These are phyloP conservation scores for Orbilia ellipsospora DNA, from an alignment of 2,329 filamentous ascomycete species.

Conservation along the genomic window DNA sequence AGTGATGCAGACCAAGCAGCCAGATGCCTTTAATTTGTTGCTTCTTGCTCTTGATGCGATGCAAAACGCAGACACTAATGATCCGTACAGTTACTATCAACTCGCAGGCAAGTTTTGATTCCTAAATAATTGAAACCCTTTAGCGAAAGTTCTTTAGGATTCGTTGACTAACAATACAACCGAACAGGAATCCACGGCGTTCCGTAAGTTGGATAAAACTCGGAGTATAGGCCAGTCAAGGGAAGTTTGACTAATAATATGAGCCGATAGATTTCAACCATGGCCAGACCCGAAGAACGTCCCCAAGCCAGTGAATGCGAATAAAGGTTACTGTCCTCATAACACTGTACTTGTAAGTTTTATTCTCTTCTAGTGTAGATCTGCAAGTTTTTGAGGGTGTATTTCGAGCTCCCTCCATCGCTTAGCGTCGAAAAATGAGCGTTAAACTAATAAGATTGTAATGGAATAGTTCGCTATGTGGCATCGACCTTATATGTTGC, in stretches of 20 bases:
- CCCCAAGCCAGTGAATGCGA: neutral
- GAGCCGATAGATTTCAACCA: constrained; percentile 8
- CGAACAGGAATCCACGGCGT: constrained; percentile 20
- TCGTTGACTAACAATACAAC: too few relatives aligned
- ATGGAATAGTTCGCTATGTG: constrained; percentile 58
- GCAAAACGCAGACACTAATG: neutral
- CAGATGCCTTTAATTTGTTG: constrained; percentile 36
- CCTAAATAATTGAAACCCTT: too few relatives aligned
- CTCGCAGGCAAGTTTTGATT: neutral
- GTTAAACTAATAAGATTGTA: too few relatives aligned
- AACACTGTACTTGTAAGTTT: constrained; percentile 39
- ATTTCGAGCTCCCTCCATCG: too few relatives aligned
- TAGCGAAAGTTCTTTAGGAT: too few relatives aligned
- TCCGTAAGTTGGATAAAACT: constrained; percentile 23
- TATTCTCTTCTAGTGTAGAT: neutral
- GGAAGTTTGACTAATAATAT: neutral
- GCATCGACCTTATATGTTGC: constrained; percentile 59
- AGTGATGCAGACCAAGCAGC: constrained; percentile 17
- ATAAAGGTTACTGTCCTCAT: constrained; percentile 41
- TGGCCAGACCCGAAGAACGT: constrained; percentile 34
- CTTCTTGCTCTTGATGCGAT: constrained; percentile 19
- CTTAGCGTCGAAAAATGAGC: too few relatives aligned
- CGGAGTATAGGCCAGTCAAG: too few relatives aligned
- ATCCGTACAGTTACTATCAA: constrained; percentile 39
- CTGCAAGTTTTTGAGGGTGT: too few relatives aligned